Base-by-base conservation (phyloP, 2,329 filamentous ascomycete genomes). In the Xylariaceae sp. region DNA sequence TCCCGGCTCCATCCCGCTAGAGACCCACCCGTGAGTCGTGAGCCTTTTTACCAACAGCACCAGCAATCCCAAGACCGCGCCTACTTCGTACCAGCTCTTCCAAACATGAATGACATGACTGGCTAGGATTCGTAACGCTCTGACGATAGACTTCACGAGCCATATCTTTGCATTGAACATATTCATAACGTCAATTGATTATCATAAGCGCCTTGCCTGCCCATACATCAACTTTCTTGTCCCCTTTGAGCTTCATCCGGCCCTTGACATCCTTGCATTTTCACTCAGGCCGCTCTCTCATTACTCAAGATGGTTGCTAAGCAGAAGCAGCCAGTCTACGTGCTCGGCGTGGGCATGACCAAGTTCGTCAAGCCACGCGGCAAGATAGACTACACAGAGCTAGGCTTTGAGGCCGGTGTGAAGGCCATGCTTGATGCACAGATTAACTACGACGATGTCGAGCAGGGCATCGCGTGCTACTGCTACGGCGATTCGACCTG, bases 281-380 rank as follows among this genome's bases (percentile, higher is more conserved):
- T 15, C 5, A 45, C 13, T n/a, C 37, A 3, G 13, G 42, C 42
- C 13, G 42, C 13, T 13, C 42, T 45, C 42, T 15, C 42, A 45
- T n/a, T 45, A 10, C 9, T 8, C 18, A 73, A 60, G 59, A 83
- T 83, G 81, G 73, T 78, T 52, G 74, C 75, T 69, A 78, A 78
- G 65, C 72, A 76, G 67, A 81, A 80, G 68, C 74, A 78, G 56
- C 80, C 81, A 61, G 80, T 79, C 80, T 97, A 97, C 81, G 90
- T 97, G 72, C 86, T 97, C 62, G 93, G 93, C 79, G 94, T 97
- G 68, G 93, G 93, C 78, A 94, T 97, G 90, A 97, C 93, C 78
- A 96, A 96, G 77, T 97, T 97, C 83, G 93, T 97, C 84, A 97
- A 97, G 80, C 92, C 92, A 48, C 86, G 92, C 58, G 90, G 91